These are phyloP conservation scores for Lichtheimia hyalospora DNA, from an alignment of 371 early-diverging fungal genomes.

Conservation along the genomic window DNA sequence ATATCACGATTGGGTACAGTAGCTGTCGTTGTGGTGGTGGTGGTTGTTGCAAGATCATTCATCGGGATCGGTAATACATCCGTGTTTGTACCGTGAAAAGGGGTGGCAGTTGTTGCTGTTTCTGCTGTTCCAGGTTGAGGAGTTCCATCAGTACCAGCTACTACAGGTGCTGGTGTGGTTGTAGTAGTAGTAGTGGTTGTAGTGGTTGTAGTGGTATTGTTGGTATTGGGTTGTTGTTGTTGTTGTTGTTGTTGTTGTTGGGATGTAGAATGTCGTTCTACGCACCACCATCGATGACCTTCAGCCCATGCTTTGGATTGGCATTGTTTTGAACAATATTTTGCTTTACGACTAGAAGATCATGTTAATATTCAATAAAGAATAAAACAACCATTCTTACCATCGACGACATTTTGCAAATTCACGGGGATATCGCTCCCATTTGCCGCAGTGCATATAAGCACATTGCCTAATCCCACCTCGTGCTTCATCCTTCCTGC, in stretches of 20 bases:
- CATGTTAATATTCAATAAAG: neutral
- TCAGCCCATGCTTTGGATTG: slow-evolving; percentile 75
- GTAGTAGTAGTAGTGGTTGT: neutral
- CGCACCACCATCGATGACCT: slow-evolving; percentile 79
- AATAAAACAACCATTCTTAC: slow-evolving; percentile 5
- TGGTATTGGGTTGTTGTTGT: slow-evolving; percentile 17
- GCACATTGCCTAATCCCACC: slow-evolving; percentile 73
- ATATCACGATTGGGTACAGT: neutral
- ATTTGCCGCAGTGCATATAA: slow-evolving; percentile 68
- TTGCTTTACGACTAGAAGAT: slow-evolving; percentile 57
- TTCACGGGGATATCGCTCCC: slow-evolving; percentile 71
- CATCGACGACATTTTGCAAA: slow-evolving; percentile 80
- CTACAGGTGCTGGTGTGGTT: neutral
- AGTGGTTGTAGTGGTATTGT: neutral
- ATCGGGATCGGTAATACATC: slow-evolving; percentile 17
- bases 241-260: slow-evolving; percentile 18
- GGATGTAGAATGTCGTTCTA: slow-evolving; percentile 41
- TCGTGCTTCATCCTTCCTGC: slow-evolving; percentile 69
- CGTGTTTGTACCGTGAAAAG: slow-evolving; percentile 10
- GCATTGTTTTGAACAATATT: slow-evolving; percentile 73
- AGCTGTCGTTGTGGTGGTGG: neutral
- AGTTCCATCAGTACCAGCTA: neutral
- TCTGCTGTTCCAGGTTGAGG: neutral
- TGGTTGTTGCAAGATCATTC: slow-evolving; percentile 1
- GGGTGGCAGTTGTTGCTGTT: neutral